Percentiles rank a stretch among this genome's conserved stretches.
Conservation (phyloP, 352 stramenopile species). For the Phytophthora meadii region DNA sequence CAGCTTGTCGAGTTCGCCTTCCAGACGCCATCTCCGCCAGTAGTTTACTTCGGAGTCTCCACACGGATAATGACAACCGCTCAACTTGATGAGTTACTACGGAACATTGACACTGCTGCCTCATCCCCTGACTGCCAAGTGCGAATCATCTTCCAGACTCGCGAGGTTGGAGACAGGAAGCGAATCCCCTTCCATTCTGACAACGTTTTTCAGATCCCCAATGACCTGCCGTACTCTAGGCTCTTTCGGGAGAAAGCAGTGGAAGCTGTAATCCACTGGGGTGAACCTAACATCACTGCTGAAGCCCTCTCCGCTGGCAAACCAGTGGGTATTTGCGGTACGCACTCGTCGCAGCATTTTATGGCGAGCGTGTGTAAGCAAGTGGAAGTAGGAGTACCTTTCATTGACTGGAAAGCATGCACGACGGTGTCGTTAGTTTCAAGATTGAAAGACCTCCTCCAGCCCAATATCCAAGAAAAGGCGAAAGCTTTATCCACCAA, state of each 20-base stretch:
- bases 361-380: conserved; percentile 75
- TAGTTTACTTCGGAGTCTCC: conserved; percentile 59
- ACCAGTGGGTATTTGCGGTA: conserved; percentile 86
- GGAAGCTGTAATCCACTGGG: conserved; percentile 76
- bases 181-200: conserved; percentile 17
- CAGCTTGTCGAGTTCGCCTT: conserved; percentile 28
- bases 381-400: conserved; percentile 67
- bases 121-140: conserved; percentile 18
- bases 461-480: conserved; percentile 39
- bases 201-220: conserved; percentile 37
- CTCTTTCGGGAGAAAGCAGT: conserved; percentile 76
- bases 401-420: conserved; percentile 66
- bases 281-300: conserved; percentile 73
- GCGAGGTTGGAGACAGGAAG: conserved; percentile 26
- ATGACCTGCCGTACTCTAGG: conserved; percentile 69
- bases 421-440: conserved; percentile 59
- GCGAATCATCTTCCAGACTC: conserved; percentile 64
- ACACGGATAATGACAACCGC: conserved; percentile 34
- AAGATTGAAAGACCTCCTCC: conserved; percentile 60
- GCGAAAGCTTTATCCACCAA: conserved; percentile 46
- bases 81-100: conserved; percentile 42
- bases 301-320: conserved; percentile 81
- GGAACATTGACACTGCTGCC: conserved; percentile 43
- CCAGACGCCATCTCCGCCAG: conserved; percentile 10
- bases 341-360: conserved; percentile 90